phyloP scores from a whole-genome alignment of 2,329 filamentous ascomycete genomes.

The Colletotrichum orbiculare region DNA sequence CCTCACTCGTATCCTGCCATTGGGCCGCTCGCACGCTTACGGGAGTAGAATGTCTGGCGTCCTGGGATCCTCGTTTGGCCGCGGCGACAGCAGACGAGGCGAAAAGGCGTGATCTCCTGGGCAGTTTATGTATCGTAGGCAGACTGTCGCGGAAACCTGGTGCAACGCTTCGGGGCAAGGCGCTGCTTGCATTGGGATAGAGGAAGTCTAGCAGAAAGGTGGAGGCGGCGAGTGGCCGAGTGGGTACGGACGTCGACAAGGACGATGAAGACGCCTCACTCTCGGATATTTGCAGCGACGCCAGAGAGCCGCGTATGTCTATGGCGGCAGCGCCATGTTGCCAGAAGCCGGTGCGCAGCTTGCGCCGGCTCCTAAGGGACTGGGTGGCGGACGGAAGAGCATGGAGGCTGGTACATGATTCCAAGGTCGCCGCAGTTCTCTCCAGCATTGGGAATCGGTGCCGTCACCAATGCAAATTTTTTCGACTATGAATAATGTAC shows the following conservation, averaged over 20 bases:
- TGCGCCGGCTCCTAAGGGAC: conserved; percentile 53
- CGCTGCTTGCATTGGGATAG: conserved; percentile 59
- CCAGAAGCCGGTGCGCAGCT: conserved; percentile 64
- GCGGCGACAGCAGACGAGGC: conserved; percentile 39
- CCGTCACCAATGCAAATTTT: conserved; percentile 21
- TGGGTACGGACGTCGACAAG: conserved; percentile 39
- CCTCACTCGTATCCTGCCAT: not conserved
- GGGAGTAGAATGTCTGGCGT: not conserved
- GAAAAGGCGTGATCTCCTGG: conserved; percentile 39
- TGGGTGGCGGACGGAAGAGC: conserved; percentile 54
- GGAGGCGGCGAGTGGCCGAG: conserved; percentile 55
- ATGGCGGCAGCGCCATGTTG: conserved; percentile 63
- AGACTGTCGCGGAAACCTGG: conserved; percentile 37
- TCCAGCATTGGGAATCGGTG: conserved; percentile 61
- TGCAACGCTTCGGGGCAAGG: conserved; percentile 52
- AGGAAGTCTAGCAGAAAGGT: conserved; percentile 66
- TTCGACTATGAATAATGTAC: conserved; percentile 22
- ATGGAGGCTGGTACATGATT: conserved; percentile 66
- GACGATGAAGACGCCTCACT: conserved; percentile 37
- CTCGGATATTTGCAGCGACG: conserved; percentile 42
- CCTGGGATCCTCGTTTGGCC: conserved; percentile 1
- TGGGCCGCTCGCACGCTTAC: not conserved
- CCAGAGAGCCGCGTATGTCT: conserved; percentile 55
- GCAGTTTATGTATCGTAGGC: conserved; percentile 28
- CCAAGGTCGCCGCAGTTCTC: conserved; percentile 66